Evolutionary conservation across 768 basidiomycete genomes (phyloP).

Genomic region (Leccinum barrowsii): DNA sequence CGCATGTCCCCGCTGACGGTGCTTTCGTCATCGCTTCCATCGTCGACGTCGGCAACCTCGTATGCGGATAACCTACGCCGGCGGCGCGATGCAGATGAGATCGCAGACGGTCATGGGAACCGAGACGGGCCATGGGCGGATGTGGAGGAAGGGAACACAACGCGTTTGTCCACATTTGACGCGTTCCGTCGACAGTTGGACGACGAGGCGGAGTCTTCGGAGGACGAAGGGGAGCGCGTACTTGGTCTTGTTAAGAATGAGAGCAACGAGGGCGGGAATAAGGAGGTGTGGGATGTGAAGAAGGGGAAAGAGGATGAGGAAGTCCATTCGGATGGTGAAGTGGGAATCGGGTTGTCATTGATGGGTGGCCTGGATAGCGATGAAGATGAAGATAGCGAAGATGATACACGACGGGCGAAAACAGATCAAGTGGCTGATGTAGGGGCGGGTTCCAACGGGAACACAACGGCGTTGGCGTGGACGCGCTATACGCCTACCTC

Average conservation of each 20-base stretch:
- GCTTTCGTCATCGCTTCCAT: conserved; percentile 11
- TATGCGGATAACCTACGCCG: not conserved
- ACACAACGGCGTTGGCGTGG: conserved; percentile 23
- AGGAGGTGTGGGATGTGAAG: not conserved
- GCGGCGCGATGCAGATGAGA: not conserved
- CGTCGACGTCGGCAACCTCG: not conserved
- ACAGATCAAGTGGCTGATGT: conserved; percentile 1
- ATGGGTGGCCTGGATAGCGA: conserved; percentile 47
- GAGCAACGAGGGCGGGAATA: not conserved
- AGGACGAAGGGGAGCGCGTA: conserved; percentile 11
- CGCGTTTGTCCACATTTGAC: conserved; percentile 24
- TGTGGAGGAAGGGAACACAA: conserved; percentile 17
- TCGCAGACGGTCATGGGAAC: not conserved
- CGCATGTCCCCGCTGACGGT: conserved; percentile 16
- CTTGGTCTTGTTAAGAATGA: conserved; percentile 1
- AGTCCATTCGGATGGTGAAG: conserved; percentile 52
- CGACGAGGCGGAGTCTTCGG: conserved; percentile 8
- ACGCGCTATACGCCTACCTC: conserved; percentile 28
- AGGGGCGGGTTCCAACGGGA: not conserved
- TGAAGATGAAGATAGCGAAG: conserved; percentile 13
- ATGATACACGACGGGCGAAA: conserved; percentile 4
- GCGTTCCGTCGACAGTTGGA: conserved; percentile 21
- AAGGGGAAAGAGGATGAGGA: conserved; percentile 11
- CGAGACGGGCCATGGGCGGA: conserved; percentile 2
- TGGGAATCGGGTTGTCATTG: conserved; percentile 68